Evolutionary conservation across 2,329 filamentous ascomycete genomes (phyloP).

Genomic region (Hypoxylon sp.): DNA sequence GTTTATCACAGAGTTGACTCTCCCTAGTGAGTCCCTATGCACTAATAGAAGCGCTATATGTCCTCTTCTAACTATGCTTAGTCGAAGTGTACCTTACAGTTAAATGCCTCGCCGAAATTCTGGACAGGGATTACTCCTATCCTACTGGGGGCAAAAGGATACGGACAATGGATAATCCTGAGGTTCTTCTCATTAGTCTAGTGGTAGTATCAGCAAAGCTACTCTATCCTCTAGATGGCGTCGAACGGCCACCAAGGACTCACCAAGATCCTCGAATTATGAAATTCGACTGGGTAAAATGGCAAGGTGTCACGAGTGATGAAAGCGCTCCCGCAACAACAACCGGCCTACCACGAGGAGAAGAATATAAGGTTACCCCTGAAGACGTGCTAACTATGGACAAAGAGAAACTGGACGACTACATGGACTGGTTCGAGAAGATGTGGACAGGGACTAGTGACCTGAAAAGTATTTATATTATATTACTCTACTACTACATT

Average conservation of each 20-base stretch:
- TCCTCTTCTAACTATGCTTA: constrained; percentile 49
- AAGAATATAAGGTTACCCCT: constrained; percentile 44
- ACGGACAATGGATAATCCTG: constrained; percentile 70
- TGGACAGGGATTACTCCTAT: constrained; percentile 66
- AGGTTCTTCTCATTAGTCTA: constrained; percentile 75
- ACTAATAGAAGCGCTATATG: neutral
- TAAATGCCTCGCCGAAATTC: constrained; percentile 61
- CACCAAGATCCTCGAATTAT: constrained; percentile 64
- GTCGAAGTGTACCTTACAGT: constrained; percentile 71
- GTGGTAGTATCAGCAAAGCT: constrained; percentile 82
- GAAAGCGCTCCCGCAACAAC: constrained; percentile 38
- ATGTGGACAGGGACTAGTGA: constrained; percentile 64
- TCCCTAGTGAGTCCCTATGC: constrained; percentile 68
- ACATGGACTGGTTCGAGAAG: constrained; percentile 80
- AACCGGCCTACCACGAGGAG: constrained; percentile 37
- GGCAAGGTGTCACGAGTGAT: constrained; percentile 65
- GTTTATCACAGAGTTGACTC: constrained; percentile 73
- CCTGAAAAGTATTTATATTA: constrained; percentile 45
- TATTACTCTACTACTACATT: too few relatives aligned
- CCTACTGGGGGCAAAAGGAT: constrained; percentile 56
- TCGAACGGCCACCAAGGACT: constrained; percentile 59
- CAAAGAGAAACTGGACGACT: constrained; percentile 71
- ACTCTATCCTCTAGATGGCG: constrained; percentile 75
- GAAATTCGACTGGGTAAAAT: constrained; percentile 76
- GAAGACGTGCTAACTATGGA: constrained; percentile 57